phyloP scores from a whole-genome alignment of 257 asterid genomes.

The Prunella vulgaris region DNA sequence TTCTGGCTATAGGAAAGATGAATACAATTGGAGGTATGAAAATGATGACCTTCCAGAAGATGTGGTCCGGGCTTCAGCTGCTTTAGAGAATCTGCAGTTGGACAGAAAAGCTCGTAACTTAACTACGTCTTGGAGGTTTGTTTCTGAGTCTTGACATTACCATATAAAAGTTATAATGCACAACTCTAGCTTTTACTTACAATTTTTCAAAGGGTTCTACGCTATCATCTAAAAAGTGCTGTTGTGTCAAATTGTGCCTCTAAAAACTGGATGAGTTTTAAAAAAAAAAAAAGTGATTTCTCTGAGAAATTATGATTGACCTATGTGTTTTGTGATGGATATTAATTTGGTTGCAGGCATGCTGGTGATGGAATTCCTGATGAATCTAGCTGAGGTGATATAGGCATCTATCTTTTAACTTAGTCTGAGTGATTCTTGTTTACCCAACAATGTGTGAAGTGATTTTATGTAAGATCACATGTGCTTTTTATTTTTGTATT shows the following conservation, averaged over 20 bases:
- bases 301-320: background rate
- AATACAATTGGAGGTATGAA: constrained; percentile 81
- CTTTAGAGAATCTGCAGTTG: constrained; percentile 90
- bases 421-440: constrained; percentile 22
- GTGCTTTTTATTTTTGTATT: constrained; percentile 24
- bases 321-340: background rate
- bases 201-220: background rate
- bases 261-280: background rate
- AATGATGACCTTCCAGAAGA: constrained; percentile 74
- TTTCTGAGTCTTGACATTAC: constrained; percentile 18
- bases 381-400: constrained; percentile 47
- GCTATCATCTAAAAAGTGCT: background rate
- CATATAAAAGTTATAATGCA: background rate
- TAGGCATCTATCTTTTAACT: constrained; percentile 23
- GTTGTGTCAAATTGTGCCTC: background rate
- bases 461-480: constrained; percentile 28
- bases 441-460: constrained; percentile 21
- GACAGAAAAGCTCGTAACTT: constrained; percentile 89
- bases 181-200: background rate
- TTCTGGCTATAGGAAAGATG: constrained; percentile 89
- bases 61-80: constrained; percentile 73
- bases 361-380: constrained; percentile 63
- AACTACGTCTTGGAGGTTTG: constrained; percentile 86
- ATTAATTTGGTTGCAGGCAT: constrained; percentile 47
- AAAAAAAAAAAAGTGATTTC: background rate